phyloP scores from a whole-genome alignment of 2,329 filamentous ascomycete species.

The Aspergillus sclerotialis region DNA sequence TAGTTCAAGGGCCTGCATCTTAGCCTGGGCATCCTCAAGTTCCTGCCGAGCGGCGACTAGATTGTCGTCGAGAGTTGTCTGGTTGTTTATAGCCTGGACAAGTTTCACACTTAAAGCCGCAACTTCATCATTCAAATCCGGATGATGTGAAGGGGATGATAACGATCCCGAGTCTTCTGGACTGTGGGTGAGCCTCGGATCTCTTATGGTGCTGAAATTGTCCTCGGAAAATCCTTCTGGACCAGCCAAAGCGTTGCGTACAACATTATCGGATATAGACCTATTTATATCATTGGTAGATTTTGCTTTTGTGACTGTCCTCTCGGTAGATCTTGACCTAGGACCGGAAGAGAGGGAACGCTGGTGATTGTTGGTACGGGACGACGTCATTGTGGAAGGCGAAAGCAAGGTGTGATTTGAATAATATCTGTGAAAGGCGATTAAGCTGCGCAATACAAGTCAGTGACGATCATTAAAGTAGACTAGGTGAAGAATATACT shows the following conservation, averaged over 20 bases:
- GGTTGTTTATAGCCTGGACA: slow-evolving; percentile 94
- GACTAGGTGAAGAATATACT: slow-evolving; percentile 23
- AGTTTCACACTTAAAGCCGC: slow-evolving; percentile 89
- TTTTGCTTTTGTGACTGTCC: slow-evolving; percentile 37
- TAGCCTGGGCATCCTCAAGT: slow-evolving; percentile 63
- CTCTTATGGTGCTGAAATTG: slow-evolving; percentile 42
- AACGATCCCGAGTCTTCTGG: slow-evolving; percentile 29
- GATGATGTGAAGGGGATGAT: slow-evolving; percentile 40
- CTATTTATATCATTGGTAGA: slow-evolving; percentile 37
- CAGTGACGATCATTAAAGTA: slow-evolving; percentile 7
- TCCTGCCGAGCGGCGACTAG: slow-evolving; percentile 77
- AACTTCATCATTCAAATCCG: slow-evolving; percentile 67
- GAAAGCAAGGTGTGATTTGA: slow-evolving; percentile 27
- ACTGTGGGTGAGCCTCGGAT: slow-evolving; percentile 32
- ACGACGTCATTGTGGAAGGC: slow-evolving; percentile 31
- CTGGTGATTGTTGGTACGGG: slow-evolving; percentile 27
- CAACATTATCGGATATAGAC: slow-evolving; percentile 22
- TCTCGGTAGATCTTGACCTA: slow-evolving; percentile 27
- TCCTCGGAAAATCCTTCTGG: slow-evolving; percentile 27
- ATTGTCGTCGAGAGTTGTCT: slow-evolving; percentile 84
- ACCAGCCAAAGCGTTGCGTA: slow-evolving; percentile 17
- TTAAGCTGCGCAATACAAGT: slow-evolving; percentile 23
- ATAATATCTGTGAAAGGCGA: slow-evolving; percentile 32
- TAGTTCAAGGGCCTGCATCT: slow-evolving; percentile 61
- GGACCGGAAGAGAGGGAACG: slow-evolving; percentile 31